Base-by-base conservation (phyloP, 1,139 yeast species). In the Pichiaceae sp. region DNA sequence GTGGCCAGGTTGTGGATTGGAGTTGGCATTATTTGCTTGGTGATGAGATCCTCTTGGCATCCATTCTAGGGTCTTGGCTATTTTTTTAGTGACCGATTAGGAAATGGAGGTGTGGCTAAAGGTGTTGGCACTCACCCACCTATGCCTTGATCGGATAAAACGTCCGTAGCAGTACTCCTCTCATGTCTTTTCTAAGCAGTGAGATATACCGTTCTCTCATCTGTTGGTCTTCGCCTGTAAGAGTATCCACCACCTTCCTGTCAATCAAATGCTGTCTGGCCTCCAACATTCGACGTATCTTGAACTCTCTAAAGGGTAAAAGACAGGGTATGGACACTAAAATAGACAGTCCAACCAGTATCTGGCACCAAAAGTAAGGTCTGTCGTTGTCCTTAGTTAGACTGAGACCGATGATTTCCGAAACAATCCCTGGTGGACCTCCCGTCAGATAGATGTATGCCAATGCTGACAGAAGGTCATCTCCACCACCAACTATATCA, bases 311-410 rank as follows among this genome's bases (percentile, higher is more conserved):
- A 14, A 67, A 48, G 2, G 64, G 56, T 8, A 64, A 33, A 26
- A 62, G 47, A 35, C 56, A 35, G 12, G 54, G 2, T 17, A 54
- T 48, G 5, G 70, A 64, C 7, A 57, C 61, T 14, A 70, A 43
- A 42, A 69, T 70, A 32, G 71, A 56, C 23, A 62, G 49, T 1
- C 83, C 84, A 11, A 75, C 70, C 47, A 77, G 75, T 1, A 78
- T 68, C 49, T 79, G 86, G 9, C 81, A 65, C 50, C 75, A 67
- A 8, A 75, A 51, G 45, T 65, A 79, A 0, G 83, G 84, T 32
- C 62, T 64, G n/a, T n/a, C n/a, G 9, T 44, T 42, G 7, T 45
- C 37, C 24, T 62, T 42, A 27, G 41, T 59, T 40, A 75, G 50
- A 7, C 68, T 56, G 37, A 75, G 60, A 0, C 72, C 80, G 37